These are phyloP conservation scores for Marasmius oreades DNA, from an alignment of 1,284 basidiomycete genomes.

Conservation along the genomic window DNA sequence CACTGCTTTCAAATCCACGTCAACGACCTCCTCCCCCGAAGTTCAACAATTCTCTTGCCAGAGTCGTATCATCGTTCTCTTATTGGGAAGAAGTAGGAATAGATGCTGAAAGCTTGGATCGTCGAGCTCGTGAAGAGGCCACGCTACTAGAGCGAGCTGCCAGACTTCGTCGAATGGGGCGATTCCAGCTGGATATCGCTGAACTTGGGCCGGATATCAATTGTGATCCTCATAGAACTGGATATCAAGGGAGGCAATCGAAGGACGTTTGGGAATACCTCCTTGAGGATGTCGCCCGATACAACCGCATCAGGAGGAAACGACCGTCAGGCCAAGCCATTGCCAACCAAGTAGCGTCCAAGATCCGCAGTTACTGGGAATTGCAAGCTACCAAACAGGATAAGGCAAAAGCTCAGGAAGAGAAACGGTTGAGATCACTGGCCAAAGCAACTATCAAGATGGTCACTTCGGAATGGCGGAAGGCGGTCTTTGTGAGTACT, in stretches of 20 bases:
- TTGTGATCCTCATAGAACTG: neutral
- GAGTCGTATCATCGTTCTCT: conserved; percentile 61
- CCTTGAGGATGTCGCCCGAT: conserved; percentile 39
- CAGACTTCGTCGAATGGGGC: conserved; percentile 37
- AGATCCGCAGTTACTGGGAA: conserved; percentile 81
- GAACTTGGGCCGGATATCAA: neutral
- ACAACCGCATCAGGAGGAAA: conserved; percentile 29
- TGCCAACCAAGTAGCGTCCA: conserved; percentile 60
- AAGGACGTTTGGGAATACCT: conserved; percentile 55
- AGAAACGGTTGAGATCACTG: conserved; percentile 62
- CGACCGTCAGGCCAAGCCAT: conserved; percentile 47
- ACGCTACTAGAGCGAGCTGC: conserved; percentile 51
- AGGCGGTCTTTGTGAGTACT: conserved; percentile 78
- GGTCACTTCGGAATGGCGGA: conserved; percentile 84
- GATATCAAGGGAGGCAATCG: conserved; percentile 20
- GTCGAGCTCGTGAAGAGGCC: conserved; percentile 47
- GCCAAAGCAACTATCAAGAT: conserved; percentile 72
- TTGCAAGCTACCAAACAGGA: conserved; percentile 62
- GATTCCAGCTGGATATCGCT: conserved; percentile 7
- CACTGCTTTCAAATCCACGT: conserved; percentile 58
- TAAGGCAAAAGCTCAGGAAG: conserved; percentile 59
- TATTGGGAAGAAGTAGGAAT: conserved; percentile 48
- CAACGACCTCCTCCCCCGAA: conserved; percentile 58
- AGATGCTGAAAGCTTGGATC: conserved; percentile 38
- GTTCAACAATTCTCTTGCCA: conserved; percentile 50